A percentile compares a stretch with the other conserved stretches of the same genome.
Evolutionary conservation across 371 early-diverging fungal species (phyloP).

Genomic region (Cladochytrium tenue): DNA sequence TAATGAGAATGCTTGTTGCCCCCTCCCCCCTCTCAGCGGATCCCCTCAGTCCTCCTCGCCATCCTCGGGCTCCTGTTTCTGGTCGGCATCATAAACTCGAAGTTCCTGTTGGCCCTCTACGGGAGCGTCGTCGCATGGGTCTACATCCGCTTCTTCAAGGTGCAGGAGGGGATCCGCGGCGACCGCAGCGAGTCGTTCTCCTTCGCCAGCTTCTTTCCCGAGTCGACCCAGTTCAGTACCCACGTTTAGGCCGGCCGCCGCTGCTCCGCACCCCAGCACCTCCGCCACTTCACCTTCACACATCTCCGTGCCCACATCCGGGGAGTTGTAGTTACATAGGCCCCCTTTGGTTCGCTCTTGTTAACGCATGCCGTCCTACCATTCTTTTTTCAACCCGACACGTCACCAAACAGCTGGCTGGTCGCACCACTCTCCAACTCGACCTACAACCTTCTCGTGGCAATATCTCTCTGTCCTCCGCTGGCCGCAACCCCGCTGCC

Average conservation of each 20-base stretch:
- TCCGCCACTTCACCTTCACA: no score
- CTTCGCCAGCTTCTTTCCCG: slow-evolving; percentile 80
- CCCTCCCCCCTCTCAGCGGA: slow-evolving; percentile 26
- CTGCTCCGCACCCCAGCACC: no score
- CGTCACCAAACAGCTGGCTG: slow-evolving; percentile 27
- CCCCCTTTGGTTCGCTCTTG: no score
- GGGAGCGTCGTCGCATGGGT: slow-evolving; percentile 75
- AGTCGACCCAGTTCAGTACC: slow-evolving; percentile 68
- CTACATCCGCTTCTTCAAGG: slow-evolving; percentile 77
- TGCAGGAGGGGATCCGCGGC: slow-evolving; percentile 76
- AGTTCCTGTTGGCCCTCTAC: slow-evolving; percentile 57
- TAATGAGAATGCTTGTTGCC: background rate
- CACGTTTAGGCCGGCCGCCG: no score
- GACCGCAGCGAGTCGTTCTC: slow-evolving; percentile 83
- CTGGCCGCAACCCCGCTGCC: slow-evolving; percentile 15
- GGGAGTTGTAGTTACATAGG: background rate
- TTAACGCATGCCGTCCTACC: background rate
- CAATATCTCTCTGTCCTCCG: slow-evolving; percentile 35
- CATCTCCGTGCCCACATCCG: background rate
- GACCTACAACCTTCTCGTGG: slow-evolving; percentile 32
- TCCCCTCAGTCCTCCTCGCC: slow-evolving; percentile 54
- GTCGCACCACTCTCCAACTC: slow-evolving; percentile 45
- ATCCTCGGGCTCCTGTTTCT: slow-evolving; percentile 41
- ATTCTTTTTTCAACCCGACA: slow-evolving; percentile 6
- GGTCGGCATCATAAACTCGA: slow-evolving; percentile 40